Conservation (phyloP, 306 rosid species). For the Datisca glomerata region DNA sequence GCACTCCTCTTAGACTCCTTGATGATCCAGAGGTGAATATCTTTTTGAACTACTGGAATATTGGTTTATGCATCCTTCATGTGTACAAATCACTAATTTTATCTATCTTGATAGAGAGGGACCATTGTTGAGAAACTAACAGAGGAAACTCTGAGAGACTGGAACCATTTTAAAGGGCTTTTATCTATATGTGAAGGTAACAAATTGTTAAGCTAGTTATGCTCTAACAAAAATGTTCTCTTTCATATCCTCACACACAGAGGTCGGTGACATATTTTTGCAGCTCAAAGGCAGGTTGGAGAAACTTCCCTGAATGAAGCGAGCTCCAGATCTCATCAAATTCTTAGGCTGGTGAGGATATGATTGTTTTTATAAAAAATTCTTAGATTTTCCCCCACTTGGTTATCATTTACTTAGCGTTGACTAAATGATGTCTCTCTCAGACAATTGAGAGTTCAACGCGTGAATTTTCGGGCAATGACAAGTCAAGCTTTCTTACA, state of each 20-base stretch:
- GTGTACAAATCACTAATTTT: conserved; percentile 5
- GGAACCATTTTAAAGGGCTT: conserved; percentile 81
- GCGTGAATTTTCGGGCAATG: conserved; percentile 76
- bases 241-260: no score
- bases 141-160: conserved; percentile 70
- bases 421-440: no score
- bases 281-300: conserved; percentile 98
- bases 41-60: conserved; percentile 2
- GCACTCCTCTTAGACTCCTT: conserved; percentile 81
- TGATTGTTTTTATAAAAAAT: conserved; percentile 3
- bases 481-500: conserved; percentile 80
- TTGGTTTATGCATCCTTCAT: neutral
- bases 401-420: no score
- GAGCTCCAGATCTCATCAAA: conserved; percentile 99
- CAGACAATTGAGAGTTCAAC: conserved; percentile 96
- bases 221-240: neutral
- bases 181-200: conserved; percentile 79
- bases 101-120: conserved; percentile 60
- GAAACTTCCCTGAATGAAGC: conserved; percentile 94
- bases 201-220: conserved; percentile 1
- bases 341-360: conserved; percentile 71
- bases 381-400: neutral
- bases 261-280: conserved; percentile 12
- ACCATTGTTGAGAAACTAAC: conserved; percentile 83
- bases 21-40: conserved; percentile 94